Evolutionary conservation across 352 stramenopile species (phyloP).

Genomic region (Phytophthora nicotianae): DNA sequence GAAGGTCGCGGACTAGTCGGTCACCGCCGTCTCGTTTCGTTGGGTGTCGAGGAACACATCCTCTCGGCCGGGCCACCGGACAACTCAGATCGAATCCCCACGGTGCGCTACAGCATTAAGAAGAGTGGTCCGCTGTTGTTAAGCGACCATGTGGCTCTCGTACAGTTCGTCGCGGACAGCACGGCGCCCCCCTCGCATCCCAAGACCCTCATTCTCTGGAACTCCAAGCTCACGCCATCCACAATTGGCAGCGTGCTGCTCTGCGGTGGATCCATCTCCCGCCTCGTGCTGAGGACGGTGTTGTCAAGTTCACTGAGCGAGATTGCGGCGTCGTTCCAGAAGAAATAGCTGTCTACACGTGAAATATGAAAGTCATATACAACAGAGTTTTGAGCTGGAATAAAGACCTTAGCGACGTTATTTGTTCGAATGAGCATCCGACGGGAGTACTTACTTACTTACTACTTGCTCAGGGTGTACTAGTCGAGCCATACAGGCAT

Average conservation of each 20-base stretch:
- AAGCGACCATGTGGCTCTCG: constrained; percentile 57
- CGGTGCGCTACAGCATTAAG: constrained; percentile 53
- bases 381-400: background rate
- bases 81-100: constrained; percentile 45
- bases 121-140: constrained; percentile 52
- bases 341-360: constrained; percentile 20
- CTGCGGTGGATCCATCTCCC: constrained; percentile 59
- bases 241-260: constrained; percentile 53
- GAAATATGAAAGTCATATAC: background rate
- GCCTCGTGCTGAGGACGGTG: constrained; percentile 36
- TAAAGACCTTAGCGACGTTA: background rate
- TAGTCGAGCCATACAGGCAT: constrained; percentile 16
- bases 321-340: constrained; percentile 26
- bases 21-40: constrained; percentile 41
- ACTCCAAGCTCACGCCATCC: constrained; percentile 60
- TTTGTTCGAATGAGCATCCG: constrained; percentile 21
- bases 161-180: constrained; percentile 58
- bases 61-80: constrained; percentile 49
- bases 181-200: constrained; percentile 25
- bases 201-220: constrained; percentile 68
- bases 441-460: constrained; percentile 25
- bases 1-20: constrained; percentile 49
- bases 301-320: constrained; percentile 37
- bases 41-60: constrained; percentile 64
- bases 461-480: constrained; percentile 18